Evolutionary conservation across 1,284 basidiomycete genomes (phyloP), one percentile per base, ranked within the genome.

Genomic region (Ceratobasidium sp.): DNA sequence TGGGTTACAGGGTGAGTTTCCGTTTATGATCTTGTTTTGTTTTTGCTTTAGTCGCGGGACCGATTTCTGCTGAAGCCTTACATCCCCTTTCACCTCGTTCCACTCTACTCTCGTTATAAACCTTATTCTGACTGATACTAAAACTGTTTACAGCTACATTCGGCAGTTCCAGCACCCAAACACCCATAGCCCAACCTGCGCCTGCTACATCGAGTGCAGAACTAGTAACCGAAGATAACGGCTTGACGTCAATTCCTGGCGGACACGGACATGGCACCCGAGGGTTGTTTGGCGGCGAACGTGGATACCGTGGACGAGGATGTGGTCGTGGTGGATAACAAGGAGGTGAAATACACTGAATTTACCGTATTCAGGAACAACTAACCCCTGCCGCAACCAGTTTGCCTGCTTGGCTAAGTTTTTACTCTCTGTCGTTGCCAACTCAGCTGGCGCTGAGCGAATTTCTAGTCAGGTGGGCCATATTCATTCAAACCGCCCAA

Each of bases 221-320:
- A 3, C 53, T 42, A 39, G 37, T 54, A 20, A 33, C 42, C 28
- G 68, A 73, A 39, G 68, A 73, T 42, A 56, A 73, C 26, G 68
- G 68, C 11, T 73, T 73, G 28, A 73, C 68, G 2, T 33, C 68
- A 1, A 73, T 73, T 23, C 68, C 54, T 17, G 31, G 20, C 42
- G 37, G 68, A 20, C 68, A 56, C 10, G 68, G 68, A 17, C 68
- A 71, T 23, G 23, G 20, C 20, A 7, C 17, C 13, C 68, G 56
- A 17, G 39, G 39, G 13, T 35, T n/a, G 17, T 73, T 56, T 61
- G 39, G 80, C 80, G 81, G 82, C 76, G 76, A 82, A 81, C 82
- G 81, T 56, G 81, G 83, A 80, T 84, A 81, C 76, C 81, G 82
- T 56, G 68, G 82, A 79, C 65, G 68, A 28, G 68, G 68, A 7